Conservation (phyloP, 2,329 filamentous ascomycete species). For the Lecanicillium sp. region DNA sequence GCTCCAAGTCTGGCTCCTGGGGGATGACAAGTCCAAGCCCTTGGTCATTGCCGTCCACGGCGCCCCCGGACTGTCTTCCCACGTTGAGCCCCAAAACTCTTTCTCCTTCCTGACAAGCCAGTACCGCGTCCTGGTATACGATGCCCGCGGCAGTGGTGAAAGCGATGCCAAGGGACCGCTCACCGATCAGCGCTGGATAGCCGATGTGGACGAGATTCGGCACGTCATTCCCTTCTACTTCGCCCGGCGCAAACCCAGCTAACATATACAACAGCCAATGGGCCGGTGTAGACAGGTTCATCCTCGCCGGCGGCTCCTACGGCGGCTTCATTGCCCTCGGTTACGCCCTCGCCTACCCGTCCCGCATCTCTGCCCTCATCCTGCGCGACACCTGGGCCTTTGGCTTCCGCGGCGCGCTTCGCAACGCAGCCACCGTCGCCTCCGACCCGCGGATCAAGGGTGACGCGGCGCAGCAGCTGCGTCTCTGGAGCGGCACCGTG, state of each 20-base stretch:
- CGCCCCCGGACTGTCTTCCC: conserved; percentile 15
- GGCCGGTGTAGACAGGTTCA: conserved; percentile 13
- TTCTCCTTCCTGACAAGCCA: conserved; percentile 13
- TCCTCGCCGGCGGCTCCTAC: conserved; percentile 17
- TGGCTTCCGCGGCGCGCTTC: conserved; percentile 10
- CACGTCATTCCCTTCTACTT: conserved; percentile 1
- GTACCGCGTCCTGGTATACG: conserved; percentile 16
- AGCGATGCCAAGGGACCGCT: conserved; percentile 16
- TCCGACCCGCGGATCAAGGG: conserved; percentile 10
- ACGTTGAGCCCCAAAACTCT: conserved; percentile 12
- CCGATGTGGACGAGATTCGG: conserved; percentile 18
- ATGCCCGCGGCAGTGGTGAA: conserved; percentile 16
- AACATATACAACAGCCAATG: conserved; percentile 11
- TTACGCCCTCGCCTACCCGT: conserved; percentile 15
- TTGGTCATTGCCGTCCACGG: conserved; percentile 17
- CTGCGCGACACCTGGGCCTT: conserved; percentile 15
- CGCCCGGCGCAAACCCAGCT: neutral
- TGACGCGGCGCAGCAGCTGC: conserved; percentile 12
- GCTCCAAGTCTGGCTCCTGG: conserved; percentile 13
- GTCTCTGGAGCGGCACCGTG: conserved; percentile 13
- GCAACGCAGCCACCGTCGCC: conserved; percentile 9
- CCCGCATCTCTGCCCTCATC: conserved; percentile 13
- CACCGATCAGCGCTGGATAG: conserved; percentile 16
- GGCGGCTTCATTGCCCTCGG: conserved; percentile 15
- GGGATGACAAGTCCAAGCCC: conserved; percentile 11